Conservation (phyloP, 345 rosid species). For the Barbarea vulgaris region DNA sequence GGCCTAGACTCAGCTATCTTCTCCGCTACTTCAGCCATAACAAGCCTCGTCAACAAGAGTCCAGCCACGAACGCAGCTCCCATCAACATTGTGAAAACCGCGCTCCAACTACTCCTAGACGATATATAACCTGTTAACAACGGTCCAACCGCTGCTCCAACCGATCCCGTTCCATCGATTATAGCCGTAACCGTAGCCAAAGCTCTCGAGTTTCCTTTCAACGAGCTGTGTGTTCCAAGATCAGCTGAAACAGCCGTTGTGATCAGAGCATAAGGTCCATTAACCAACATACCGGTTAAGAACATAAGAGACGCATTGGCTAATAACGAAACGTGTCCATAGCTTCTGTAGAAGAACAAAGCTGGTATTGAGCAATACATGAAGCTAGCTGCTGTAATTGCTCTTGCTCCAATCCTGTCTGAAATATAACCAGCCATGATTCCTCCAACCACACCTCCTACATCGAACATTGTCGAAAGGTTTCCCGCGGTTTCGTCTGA, state of each 20-base stretch:
- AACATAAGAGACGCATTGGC: slow-evolving; percentile 72
- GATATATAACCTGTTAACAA: slow-evolving; percentile 87
- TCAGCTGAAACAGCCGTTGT: slow-evolving; percentile 98
- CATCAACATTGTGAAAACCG: slow-evolving; percentile 94
- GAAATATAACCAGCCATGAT: slow-evolving; percentile 94
- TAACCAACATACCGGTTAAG: slow-evolving; percentile 84
- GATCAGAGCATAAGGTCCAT: slow-evolving; percentile 92
- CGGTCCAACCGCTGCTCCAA: slow-evolving; percentile 98
- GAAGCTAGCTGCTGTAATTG: slow-evolving; percentile 91
- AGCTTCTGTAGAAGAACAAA: slow-evolving; percentile 75
- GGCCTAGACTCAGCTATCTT: slow-evolving; percentile 59
- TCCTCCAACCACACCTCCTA: slow-evolving; percentile 96
- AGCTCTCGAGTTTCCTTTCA: slow-evolving; percentile 87
- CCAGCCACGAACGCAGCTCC: slow-evolving; percentile 83
- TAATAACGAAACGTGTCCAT: slow-evolving; percentile 70
- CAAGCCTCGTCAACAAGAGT: slow-evolving; percentile 72
- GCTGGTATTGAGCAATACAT: slow-evolving; percentile 94
- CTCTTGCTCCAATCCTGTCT: slow-evolving; percentile 76
- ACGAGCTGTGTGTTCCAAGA: slow-evolving; percentile 89
- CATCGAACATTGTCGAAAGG: slow-evolving; percentile 85
- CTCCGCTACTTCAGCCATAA: slow-evolving; percentile 71
- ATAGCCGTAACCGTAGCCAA: slow-evolving; percentile 97
- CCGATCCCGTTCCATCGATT: slow-evolving; percentile 95
- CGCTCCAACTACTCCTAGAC: slow-evolving; percentile 72
- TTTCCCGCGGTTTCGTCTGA: slow-evolving; percentile 77